These are phyloP conservation scores for Macadamia integrifolia DNA, from an alignment of 164 flowering plant species.

Conservation along the genomic window DNA sequence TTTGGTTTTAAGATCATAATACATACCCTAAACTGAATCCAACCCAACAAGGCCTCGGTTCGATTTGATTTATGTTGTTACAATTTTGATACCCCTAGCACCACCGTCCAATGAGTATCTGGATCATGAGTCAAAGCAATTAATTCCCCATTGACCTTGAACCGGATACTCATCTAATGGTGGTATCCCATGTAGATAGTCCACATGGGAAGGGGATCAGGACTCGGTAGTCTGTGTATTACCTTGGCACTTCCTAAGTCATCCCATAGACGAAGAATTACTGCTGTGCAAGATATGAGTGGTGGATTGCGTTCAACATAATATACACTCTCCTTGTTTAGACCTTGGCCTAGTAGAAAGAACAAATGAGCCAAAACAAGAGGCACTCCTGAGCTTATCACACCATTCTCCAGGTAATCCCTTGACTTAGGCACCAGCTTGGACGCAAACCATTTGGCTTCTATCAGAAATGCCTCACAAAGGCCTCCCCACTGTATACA, in stretches of 20 bases:
- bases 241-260: constrained; percentile 63
- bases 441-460: constrained; percentile 45
- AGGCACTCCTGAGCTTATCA: constrained; percentile 42
- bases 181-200: no score
- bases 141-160: no score
- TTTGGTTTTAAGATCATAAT: no score
- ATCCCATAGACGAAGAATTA: constrained; percentile 58
- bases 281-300: constrained; percentile 27
- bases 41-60: no score
- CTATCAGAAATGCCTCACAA: constrained; percentile 46
- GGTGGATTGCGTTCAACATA: constrained; percentile 17
- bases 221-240: not conserved
- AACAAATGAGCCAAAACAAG: constrained; percentile 37
- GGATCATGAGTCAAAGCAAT: no score
- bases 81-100: no score
- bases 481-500: constrained; percentile 41
- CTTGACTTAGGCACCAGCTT: constrained; percentile 27
- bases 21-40: no score
- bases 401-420: constrained; percentile 31
- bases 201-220: no score
- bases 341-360: constrained; percentile 40
- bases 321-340: constrained; percentile 15
- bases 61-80: no score
- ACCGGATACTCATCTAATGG: no score
- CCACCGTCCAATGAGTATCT: no score